Evolutionary conservation across 805 yeast species (phyloP).

Genomic region (Spathaspora passalidarum): DNA sequence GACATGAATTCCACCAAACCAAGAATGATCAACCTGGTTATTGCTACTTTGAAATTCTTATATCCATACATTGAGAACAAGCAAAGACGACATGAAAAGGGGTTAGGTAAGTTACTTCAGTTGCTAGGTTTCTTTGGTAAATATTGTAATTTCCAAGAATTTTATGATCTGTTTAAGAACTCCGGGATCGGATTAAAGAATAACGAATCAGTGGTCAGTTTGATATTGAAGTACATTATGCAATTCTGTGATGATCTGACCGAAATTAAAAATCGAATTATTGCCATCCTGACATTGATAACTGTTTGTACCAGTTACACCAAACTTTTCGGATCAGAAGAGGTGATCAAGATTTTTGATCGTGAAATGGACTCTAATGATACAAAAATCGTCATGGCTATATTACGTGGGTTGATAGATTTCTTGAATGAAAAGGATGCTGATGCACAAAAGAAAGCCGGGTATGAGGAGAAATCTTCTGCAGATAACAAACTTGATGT

Average conservation of each 20-base stretch:
- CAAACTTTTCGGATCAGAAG: constrained; percentile 57
- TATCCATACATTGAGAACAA: constrained; percentile 40
- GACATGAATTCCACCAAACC: constrained; percentile 41
- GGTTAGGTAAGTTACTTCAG: constrained; percentile 54
- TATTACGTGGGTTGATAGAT: constrained; percentile 55
- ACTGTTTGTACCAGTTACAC: constrained; percentile 62
- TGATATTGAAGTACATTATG: constrained; percentile 58
- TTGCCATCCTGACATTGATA: constrained; percentile 57
- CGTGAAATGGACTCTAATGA: constrained; percentile 40
- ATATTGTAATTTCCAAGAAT: constrained; percentile 57
- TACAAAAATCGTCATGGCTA: constrained; percentile 44
- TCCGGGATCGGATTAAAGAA: constrained; percentile 42
- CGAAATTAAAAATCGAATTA: constrained; percentile 36
- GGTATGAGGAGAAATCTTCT: constrained; percentile 27
- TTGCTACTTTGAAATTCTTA: constrained; percentile 54
- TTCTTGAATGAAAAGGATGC: constrained; percentile 59
- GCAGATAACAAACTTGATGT: constrained; percentile 40
- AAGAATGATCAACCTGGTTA: constrained; percentile 59
- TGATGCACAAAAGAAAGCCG: constrained; percentile 39
- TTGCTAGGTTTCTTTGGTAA: constrained; percentile 71
- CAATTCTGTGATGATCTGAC: constrained; percentile 43
- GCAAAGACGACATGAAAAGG: constrained; percentile 36
- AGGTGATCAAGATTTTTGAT: constrained; percentile 52
- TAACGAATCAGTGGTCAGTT: constrained; percentile 55
- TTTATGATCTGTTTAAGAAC: constrained; percentile 35